Percentiles rank a stretch among this genome's conserved stretches.
These are phyloP conservation scores for Drechslerella coelobrocha DNA, from an alignment of 2,329 filamentous ascomycete genomes.

Conservation along the genomic window DNA sequence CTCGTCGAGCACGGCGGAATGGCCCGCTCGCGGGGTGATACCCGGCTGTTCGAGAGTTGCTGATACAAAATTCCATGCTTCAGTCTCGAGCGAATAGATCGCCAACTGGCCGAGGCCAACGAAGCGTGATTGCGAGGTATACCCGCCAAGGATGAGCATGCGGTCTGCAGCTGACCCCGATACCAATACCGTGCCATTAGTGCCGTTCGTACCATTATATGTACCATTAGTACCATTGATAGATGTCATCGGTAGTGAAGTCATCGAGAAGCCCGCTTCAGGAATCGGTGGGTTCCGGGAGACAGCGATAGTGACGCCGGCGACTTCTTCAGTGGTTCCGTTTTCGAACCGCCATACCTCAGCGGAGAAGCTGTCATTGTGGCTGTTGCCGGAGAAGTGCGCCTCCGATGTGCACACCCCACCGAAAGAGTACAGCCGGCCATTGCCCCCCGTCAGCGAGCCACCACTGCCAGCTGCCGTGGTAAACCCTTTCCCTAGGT, in stretches of 20 bases:
- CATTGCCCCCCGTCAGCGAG: not conserved
- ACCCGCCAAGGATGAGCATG: slow-evolving; percentile 52
- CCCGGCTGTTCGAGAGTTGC: slow-evolving; percentile 52
- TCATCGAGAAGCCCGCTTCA: slow-evolving; percentile 53
- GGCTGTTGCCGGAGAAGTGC: slow-evolving; percentile 6
- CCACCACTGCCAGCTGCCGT: not conserved
- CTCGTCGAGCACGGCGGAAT: slow-evolving; percentile 79
- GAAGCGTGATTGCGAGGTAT: slow-evolving; percentile 50
- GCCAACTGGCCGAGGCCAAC: slow-evolving; percentile 52
- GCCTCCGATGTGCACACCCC: slow-evolving; percentile 25
- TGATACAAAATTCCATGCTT: slow-evolving; percentile 51
- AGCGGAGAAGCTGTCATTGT: slow-evolving; percentile 33
- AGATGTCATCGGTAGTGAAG: slow-evolving; percentile 21
- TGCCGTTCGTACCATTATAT: no score
- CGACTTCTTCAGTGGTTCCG: slow-evolving; percentile 4
- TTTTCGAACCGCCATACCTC: slow-evolving; percentile 49
- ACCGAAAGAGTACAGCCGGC: slow-evolving; percentile 36
- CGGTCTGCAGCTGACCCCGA: slow-evolving; percentile 1
- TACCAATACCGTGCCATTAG: slow-evolving; percentile 7
- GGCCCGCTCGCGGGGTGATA: slow-evolving; percentile 84
- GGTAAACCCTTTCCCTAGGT: slow-evolving; percentile 30
- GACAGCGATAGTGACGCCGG: slow-evolving; percentile 26
- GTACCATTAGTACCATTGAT: slow-evolving; percentile 11
- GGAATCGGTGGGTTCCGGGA: slow-evolving; percentile 52
- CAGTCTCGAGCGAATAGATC: slow-evolving; percentile 44